Base-by-base conservation (phyloP, 495 filamentous ascomycete species). In the Penicillium cosmopolitanum region DNA sequence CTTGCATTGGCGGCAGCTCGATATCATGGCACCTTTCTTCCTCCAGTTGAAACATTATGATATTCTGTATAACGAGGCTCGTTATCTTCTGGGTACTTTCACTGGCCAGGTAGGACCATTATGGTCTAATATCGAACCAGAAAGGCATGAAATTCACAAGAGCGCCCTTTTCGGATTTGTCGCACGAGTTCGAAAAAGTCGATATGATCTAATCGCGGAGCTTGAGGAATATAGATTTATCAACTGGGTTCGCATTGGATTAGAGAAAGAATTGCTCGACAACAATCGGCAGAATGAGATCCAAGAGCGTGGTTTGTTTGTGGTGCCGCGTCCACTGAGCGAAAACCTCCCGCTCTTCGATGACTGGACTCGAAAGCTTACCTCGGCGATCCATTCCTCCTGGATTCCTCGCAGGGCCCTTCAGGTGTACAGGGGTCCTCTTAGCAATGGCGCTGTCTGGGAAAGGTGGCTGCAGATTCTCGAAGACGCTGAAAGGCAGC, bases 1-100 rank as follows among this genome's bases (percentile, higher is more conserved):
- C 61, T 66, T 62, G 19, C 54, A 63, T 54, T 73, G 66, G 69
- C 68, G 63, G 13, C 71, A 74, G 42, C 62, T 76, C 10, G 71
- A 76, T 64, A 61, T 70, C 33, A 57, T 67, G 21, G 65, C 68
- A 13, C 65, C 67, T 15, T 67, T 76, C 13, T 34, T 61, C 0
- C 21, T 68, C 12, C 34, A 57, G 1, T 16, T 51, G 4, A 5
- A 56, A 4, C 15, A 33, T 15, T 3, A 6, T 6, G 38, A 16
- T 25, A 10, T 12, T 12, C 16, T 71, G 15, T 15, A 23, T 9
- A 25, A 42, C 23, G 70, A 73, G 23, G n/a, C 53, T 5, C 28
- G 42, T 38, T 62, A 64, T 33, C 53, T 73, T 28, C 34, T 47
- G 10, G 3, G 13, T 9, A 55, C 57, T 21, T 15, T 68, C 5